A percentile compares a stretch with the other conserved stretches of the same genome.
phyloP scores from a whole-genome alignment of 331 rosid species.

The Quercus tomentella region DNA sequence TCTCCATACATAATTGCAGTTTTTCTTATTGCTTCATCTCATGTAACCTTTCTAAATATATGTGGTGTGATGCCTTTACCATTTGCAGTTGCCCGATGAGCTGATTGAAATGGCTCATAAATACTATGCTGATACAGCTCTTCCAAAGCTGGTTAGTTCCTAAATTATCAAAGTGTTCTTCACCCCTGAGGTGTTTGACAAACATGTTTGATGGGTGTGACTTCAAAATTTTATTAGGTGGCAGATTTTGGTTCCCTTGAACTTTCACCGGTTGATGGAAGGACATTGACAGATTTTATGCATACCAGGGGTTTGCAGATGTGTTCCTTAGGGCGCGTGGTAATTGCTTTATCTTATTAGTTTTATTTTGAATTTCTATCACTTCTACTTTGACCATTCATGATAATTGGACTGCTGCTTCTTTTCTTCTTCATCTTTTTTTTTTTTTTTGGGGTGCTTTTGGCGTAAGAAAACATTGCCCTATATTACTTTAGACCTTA shows the following conservation, averaged over 20 bases:
- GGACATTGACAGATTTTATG: conserved; percentile 97
- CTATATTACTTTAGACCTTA: not conserved
- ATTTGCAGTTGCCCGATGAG: conserved; percentile 84
- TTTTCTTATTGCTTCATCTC: not conserved
- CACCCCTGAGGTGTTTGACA: conserved; percentile 13
- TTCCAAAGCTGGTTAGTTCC: conserved; percentile 91
- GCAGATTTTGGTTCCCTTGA: conserved; percentile 99
- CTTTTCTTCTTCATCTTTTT: not conserved
- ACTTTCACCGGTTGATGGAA: conserved; percentile 99
- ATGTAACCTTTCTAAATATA: conserved; percentile 17
- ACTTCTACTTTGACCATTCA: not conserved
- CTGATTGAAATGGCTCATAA: conserved; percentile 89
- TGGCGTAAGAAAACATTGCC: no score
- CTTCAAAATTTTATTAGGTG: conserved; percentile 57
- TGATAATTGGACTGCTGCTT: not conserved
- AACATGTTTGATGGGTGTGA: conserved; percentile 22
- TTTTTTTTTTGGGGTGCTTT: not conserved
- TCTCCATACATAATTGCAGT: conserved; percentile 2
- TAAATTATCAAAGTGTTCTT: conserved; percentile 12
- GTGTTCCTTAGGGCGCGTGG: conserved; percentile 91
- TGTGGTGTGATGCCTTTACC: conserved; percentile 4
- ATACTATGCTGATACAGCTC: conserved; percentile 85
- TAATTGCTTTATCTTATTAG: conserved; percentile 31
- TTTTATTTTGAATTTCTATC: not conserved
- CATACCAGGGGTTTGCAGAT: conserved; percentile 95